phyloP scores from a whole-genome alignment of 2,329 filamentous ascomycete genomes.

The Hypoxylon sp. region DNA sequence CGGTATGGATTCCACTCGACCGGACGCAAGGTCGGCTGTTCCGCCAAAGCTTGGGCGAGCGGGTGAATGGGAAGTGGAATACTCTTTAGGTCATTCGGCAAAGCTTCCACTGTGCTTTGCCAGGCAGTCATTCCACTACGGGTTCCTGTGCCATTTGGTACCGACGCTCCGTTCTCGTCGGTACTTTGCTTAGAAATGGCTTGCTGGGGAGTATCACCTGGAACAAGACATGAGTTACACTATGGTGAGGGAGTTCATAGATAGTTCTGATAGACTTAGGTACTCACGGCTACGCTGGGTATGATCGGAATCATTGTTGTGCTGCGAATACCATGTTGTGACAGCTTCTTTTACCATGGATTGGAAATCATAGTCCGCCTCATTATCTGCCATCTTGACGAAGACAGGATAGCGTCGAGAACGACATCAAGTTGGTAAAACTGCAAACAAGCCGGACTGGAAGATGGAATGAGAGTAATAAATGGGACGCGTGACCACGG shows the following conservation, averaged over 20 bases:
- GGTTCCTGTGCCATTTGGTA: constrained; percentile 22
- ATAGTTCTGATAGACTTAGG: neutral
- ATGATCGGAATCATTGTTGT: constrained; percentile 34
- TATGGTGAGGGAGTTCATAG: neutral
- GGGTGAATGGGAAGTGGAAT: constrained; percentile 39
- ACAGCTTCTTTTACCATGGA: constrained; percentile 48
- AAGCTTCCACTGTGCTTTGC: constrained; percentile 43
- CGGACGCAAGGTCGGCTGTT: constrained; percentile 46
- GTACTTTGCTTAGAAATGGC: neutral
- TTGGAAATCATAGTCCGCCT: constrained; percentile 36
- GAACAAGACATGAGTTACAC: constrained; percentile 1
- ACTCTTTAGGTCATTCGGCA: constrained; percentile 46
- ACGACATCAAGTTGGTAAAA: neutral
- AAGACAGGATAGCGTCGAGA: neutral
- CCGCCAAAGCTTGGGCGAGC: constrained; percentile 45
- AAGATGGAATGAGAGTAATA: constrained; percentile 1
- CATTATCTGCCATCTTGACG: constrained; percentile 37
- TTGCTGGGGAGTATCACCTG: constrained; percentile 4
- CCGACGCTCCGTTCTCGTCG: constrained; percentile 11
- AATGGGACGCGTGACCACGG: neutral
- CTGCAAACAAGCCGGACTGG: neutral
- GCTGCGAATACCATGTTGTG: constrained; percentile 48
- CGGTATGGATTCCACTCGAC: constrained; percentile 53
- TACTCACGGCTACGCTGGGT: constrained; percentile 39
- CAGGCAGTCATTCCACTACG: constrained; percentile 48